Evolutionary conservation across 345 rosid species (phyloP), one percentile per base, ranked within the genome.

Genomic region (Aquilaria sinensis): DNA sequence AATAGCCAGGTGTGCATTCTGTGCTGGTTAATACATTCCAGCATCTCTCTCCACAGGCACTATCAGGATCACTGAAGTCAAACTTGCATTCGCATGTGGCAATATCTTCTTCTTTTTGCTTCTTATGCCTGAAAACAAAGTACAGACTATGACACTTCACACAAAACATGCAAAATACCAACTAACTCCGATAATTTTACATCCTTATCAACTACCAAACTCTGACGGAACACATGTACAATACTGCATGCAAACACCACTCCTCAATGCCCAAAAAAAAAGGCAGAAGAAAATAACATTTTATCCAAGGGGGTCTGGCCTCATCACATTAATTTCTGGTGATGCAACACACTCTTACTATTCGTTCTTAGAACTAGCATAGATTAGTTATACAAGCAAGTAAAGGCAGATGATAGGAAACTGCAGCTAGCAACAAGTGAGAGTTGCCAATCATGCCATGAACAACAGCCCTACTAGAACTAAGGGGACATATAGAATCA

Each of bases 101-200:
- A 64, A 88, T 85, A 67, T 94, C 99, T 77, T 94, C 97, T 63
- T 94, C 97, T 77, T 83, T 86, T 78, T 90, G 96, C 74, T 82
- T 90, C 85, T 74, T 88, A 70, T 90, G 97, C 74, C 98, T 94
- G 64, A 29, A 58, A 49, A 14, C 67, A 60, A 10, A 33, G 65
- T 23, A 23, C 23, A 23, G 43, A 37, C 43, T 3, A 37, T 37
- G 43, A 37, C 5, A 37, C 43, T 37, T 37, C 43, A 9, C 8
- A 37, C 43, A 37, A 4, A 37, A 9, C 43, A 1, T 37, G 43
- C 2, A 37, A 9, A 37, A 37, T 3, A 37, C 7, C 43, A 37
- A 37, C 43, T 37, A 4, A 37, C 43, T 37, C 4, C 55, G 60
- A 63, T 68, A 9, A 55, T 29, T 5, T 31, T n/a, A 47, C 34